These are phyloP conservation scores for Pleurozium schreberi DNA, from an alignment of 225 moss, liverwort and hornwort species.

Conservation along the genomic window DNA sequence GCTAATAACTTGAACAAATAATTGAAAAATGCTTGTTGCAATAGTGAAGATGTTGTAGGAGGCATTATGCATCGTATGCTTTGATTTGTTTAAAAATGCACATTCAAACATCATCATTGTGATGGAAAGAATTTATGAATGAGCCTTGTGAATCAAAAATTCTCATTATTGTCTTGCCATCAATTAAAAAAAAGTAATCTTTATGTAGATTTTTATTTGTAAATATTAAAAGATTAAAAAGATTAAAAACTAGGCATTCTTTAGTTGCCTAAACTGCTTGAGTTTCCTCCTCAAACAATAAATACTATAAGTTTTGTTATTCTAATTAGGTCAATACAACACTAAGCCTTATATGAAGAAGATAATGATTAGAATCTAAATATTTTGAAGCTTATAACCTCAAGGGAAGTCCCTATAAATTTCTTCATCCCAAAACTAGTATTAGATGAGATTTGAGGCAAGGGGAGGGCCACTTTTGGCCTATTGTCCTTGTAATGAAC, in stretches of 20 bases:
- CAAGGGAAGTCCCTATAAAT: too few species aligned
- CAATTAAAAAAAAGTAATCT: neutral
- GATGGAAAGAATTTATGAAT: neutral
- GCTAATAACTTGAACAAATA: neutral
- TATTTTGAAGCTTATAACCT: neutral
- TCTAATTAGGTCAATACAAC: neutral
- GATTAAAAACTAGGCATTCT: neutral
- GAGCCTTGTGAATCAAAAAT: neutral
- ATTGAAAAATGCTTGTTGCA: neutral
- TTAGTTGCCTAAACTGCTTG: neutral
- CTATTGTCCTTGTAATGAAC: too few species aligned
- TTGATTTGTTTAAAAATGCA: neutral
- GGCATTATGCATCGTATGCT: neutral
- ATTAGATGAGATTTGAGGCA: too few species aligned
- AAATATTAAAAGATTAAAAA: too few species aligned
- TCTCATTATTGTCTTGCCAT: neutral
- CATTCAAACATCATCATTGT: neutral
- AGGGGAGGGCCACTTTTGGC: too few species aligned
- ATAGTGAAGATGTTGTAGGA: neutral
- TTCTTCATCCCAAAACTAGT: neutral
- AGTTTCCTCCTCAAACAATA: neutral
- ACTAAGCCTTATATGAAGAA: neutral
- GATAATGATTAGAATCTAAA: neutral
- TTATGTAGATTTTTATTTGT: neutral
- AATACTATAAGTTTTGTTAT: neutral